Evolutionary conservation across 2,329 filamentous ascomycete genomes (phyloP).

Genomic region (Cyclaneusma minus): DNA sequence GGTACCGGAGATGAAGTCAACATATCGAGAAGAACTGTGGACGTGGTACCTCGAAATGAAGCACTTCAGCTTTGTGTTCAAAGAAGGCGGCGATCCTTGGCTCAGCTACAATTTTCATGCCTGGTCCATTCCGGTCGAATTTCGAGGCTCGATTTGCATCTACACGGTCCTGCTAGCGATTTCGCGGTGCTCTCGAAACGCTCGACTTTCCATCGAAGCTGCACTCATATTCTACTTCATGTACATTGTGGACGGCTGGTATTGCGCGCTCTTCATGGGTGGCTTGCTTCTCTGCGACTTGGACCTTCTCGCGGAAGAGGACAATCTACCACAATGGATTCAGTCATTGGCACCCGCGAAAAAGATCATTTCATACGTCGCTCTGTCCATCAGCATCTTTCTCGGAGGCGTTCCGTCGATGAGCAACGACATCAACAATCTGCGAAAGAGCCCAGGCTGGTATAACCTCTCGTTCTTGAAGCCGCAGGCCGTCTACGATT

Average conservation of each 20-base stretch:
- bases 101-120: constrained; percentile 41
- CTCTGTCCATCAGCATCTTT: constrained; percentile 36
- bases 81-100: constrained; percentile 38
- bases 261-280: constrained; percentile 41
- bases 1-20: constrained; percentile 7
- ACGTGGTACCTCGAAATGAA: constrained; percentile 29
- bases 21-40: constrained; percentile 12
- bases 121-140: constrained; percentile 48
- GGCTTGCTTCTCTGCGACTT: constrained; percentile 49
- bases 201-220: constrained; percentile 36
- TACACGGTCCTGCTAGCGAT: constrained; percentile 40
- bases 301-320: constrained; percentile 34
- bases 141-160: no score
- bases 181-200: constrained; percentile 34
- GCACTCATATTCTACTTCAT: constrained; percentile 48
- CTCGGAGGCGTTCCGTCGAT: constrained; percentile 45
- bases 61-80: constrained; percentile 54
- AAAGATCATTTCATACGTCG: constrained; percentile 31
- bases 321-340: constrained; percentile 34
- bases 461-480: constrained; percentile 32
- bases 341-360: constrained; percentile 30
- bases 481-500: constrained; percentile 48
- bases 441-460: constrained; percentile 36
- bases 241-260: constrained; percentile 50
- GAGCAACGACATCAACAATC: constrained; percentile 27